Conservation (phyloP, 2,329 filamentous ascomycete species). For the Massarina eburnea region DNA sequence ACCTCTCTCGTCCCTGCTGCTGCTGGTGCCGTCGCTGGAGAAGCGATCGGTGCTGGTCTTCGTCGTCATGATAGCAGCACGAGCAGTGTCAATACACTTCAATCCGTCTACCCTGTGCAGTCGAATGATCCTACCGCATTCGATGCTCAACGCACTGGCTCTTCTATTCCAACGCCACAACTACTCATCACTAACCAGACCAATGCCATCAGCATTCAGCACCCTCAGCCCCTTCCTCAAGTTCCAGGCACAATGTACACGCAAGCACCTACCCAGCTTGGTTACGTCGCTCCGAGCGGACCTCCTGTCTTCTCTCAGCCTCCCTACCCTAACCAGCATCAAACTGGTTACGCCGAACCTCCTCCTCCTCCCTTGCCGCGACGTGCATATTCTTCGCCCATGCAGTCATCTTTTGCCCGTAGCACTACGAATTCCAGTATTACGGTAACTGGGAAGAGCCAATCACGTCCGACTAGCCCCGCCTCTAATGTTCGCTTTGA, state of each 20-base stretch:
- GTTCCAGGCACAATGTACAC: constrained; percentile 69
- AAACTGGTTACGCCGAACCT: constrained; percentile 19
- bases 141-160: constrained; percentile 57
- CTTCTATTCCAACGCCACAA: constrained; percentile 45
- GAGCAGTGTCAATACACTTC: constrained; percentile 55
- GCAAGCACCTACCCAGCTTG: constrained; percentile 42
- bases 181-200: constrained; percentile 35
- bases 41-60: constrained; percentile 52
- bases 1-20: constrained; percentile 42
- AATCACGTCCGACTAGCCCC: constrained; percentile 29
- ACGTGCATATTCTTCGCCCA: constrained; percentile 52
- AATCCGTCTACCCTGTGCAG: constrained; percentile 67
- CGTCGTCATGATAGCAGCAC: constrained; percentile 51
- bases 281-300: constrained; percentile 45
- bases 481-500: constrained; percentile 58
- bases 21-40: constrained; percentile 46
- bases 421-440: constrained; percentile 49
- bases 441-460: constrained; percentile 42
- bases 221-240: constrained; percentile 77
- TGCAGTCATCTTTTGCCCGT: constrained; percentile 42
- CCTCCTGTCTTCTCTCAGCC: constrained; percentile 44
- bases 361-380: constrained; percentile 33
- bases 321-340: constrained; percentile 18
- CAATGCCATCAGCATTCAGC: constrained; percentile 70
- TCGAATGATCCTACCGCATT: constrained; percentile 66